Percentiles rank a stretch among this genome's conserved stretches.
Evolutionary conservation across 2,329 filamentous ascomycete genomes (phyloP).

Genomic region (Verticillium tricorpus): DNA sequence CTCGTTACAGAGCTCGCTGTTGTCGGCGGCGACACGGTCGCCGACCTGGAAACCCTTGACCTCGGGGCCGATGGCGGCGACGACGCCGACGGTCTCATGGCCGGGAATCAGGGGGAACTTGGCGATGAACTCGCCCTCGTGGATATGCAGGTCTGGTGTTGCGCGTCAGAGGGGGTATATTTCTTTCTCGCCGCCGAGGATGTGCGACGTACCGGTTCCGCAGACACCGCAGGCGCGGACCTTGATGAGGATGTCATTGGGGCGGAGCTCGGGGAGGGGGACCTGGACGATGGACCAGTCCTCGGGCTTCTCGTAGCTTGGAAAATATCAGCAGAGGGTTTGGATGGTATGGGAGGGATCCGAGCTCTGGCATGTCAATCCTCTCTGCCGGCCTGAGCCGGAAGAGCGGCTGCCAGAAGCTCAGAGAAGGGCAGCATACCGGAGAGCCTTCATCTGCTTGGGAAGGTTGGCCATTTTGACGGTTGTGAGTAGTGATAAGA

Average conservation of each 20-base stretch:
- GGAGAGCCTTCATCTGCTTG: conserved; percentile 57
- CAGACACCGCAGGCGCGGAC: conserved; percentile 65
- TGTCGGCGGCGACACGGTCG: conserved; percentile 60
- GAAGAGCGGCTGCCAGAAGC: no score
- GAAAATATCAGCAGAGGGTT: neutral
- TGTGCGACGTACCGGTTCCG: conserved; percentile 41
- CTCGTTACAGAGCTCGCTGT: conserved; percentile 63
- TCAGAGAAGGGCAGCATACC: conserved; percentile 31
- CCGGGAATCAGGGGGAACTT: conserved; percentile 64
- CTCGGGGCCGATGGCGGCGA: conserved; percentile 52
- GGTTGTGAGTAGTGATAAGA: neutral
- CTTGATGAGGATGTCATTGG: conserved; percentile 59
- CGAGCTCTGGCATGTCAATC: neutral
- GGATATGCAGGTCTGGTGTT: conserved; percentile 43
- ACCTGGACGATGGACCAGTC: conserved; percentile 57
- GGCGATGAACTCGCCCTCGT: conserved; percentile 63
- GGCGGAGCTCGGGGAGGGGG: conserved; percentile 55
- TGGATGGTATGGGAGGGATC: neutral
- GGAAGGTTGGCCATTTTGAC: conserved; percentile 37
- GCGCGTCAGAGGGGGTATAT: conserved; percentile 8
- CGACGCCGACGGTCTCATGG: conserved; percentile 63
- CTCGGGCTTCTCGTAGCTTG: conserved; percentile 57
- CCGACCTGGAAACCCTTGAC: conserved; percentile 58
- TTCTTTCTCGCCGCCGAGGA: neutral
- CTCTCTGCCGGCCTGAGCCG: no score